Base-by-base conservation (phyloP, 495 filamentous ascomycete species). In the Articulospora tetracladia region DNA sequence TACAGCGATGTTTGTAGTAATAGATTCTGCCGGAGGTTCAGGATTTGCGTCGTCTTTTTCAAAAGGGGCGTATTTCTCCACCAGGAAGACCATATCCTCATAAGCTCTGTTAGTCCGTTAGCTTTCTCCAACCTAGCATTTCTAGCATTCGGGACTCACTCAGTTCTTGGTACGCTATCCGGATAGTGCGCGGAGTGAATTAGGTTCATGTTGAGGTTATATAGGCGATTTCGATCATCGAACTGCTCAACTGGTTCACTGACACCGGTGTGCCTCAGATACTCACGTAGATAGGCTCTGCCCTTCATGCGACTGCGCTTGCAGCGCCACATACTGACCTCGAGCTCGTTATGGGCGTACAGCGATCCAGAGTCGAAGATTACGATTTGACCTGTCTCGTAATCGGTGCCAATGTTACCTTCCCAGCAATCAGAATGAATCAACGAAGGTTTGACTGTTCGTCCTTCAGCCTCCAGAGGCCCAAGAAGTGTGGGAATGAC, bases 311-410 rank as follows among this genome's bases (percentile, higher is more conserved):
- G 47, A 22, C 22, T n/a, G 11, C 51, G 52, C n/a, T 49, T 25
- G 47, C 55, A 44, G 47, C 69, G 25, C 69, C 73, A 76, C 11
- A 66, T 65, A 13, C 66, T 70, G 1, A 76, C 50, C 47, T 74
- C 73, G 73, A 79, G 76, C 60, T 82, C 80, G 32, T 80, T 75
- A 53, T 83, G 80, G 0, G 73, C 79, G 65, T 76, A 83, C 60
- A 74, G 76, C 2, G 58, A 70, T 28, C 74, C 72, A 0, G 78
- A 70, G 65, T 83, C 80, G 49, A 77, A 83, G 17, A 83, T 64
- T 8, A 74, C 44, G n/a, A 67, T 59, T 13, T 70, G 55, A 2
- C 67, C 73, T 13, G 65, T 78, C 17, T 69, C 59, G 1, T 54
- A 49, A 53, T 75, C 68, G 11, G 70, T 64, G 0, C 72, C 77